Evolutionary conservation across 164 flowering plant genomes (phyloP).

Genomic region (Warburgia ugandensis): DNA sequence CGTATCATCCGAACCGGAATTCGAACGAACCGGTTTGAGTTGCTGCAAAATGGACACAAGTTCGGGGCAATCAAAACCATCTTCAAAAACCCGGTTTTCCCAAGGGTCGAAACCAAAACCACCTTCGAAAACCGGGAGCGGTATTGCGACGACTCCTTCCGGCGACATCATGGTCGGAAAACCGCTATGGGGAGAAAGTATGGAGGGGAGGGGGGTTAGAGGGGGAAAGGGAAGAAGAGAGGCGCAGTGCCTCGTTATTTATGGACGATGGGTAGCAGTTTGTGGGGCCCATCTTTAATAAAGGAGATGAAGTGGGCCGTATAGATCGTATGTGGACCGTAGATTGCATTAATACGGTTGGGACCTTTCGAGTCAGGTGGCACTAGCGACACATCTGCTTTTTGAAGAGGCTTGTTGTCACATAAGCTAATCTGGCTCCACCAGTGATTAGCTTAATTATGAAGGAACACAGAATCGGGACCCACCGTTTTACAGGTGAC

Average conservation of each 20-base stretch:
- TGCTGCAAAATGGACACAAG: too few relatives aligned
- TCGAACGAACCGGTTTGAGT: conserved; percentile 11
- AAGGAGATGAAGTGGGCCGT: background rate
- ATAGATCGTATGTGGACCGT: conserved; percentile 2
- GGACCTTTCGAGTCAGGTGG: conserved; percentile 44
- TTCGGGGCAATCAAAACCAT: too few relatives aligned
- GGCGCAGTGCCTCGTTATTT: conserved; percentile 40
- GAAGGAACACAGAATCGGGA: conserved; percentile 19
- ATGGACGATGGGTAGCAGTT: conserved; percentile 18
- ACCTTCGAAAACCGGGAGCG: conserved; percentile 21
- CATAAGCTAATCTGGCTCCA: conserved; percentile 4
- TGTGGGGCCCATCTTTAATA: conserved; percentile 9
- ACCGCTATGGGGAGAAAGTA: conserved; percentile 5
- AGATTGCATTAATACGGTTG: background rate
- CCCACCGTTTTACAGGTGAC: too few relatives aligned
- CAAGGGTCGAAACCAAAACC: too few relatives aligned
- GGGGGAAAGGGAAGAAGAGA: conserved; percentile 70
- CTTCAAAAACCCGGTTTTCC: too few relatives aligned
- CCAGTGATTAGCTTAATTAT: conserved; percentile 14
- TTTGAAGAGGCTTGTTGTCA: too few relatives aligned
- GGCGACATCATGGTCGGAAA: conserved; percentile 30
- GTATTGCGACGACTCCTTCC: conserved; percentile 19
- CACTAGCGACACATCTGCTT: conserved; percentile 31
- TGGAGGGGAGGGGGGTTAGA: conserved; percentile 13
- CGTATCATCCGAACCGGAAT: conserved; percentile 30